Evolutionary conservation across 306 rosid species (phyloP).

Genomic region (Ceratonia siliqua): DNA sequence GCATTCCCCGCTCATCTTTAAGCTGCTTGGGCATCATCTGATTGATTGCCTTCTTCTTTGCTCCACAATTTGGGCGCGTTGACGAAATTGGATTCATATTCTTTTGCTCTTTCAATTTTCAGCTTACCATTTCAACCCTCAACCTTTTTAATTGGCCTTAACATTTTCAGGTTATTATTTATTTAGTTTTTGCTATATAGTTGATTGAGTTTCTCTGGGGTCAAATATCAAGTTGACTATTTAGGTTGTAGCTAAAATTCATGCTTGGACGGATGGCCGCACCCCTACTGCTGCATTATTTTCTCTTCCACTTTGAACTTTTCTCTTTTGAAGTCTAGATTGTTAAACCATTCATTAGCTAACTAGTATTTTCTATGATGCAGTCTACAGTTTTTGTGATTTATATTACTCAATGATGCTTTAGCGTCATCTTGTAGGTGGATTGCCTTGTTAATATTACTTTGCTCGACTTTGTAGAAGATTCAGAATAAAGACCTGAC

Average conservation of each 20-base stretch:
- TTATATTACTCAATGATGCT: background rate
- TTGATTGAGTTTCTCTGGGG: background rate
- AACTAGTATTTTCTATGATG: background rate
- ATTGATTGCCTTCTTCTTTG: background rate
- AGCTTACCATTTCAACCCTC: background rate
- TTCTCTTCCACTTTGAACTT: background rate
- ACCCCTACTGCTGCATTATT: background rate
- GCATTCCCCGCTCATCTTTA: background rate
- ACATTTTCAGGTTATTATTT: background rate
- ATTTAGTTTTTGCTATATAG: background rate
- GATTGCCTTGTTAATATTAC: background rate
- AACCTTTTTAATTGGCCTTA: background rate
- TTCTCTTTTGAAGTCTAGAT: background rate
- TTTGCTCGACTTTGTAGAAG: conserved; percentile 9
- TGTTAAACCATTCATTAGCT: background rate
- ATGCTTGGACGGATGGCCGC: background rate
- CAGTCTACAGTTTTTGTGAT: background rate
- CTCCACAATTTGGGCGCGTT: background rate
- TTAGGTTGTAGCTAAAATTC: background rate
- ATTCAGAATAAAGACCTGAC: conserved; percentile 16
- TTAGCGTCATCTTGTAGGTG: conserved; percentile 18
- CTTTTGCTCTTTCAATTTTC: background rate
- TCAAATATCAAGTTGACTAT: background rate
- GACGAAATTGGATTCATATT: background rate
- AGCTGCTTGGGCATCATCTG: conserved; percentile 16